phyloP scores from a whole-genome alignment of 2,329 filamentous ascomycete genomes.

The Neonectria coccinea region DNA sequence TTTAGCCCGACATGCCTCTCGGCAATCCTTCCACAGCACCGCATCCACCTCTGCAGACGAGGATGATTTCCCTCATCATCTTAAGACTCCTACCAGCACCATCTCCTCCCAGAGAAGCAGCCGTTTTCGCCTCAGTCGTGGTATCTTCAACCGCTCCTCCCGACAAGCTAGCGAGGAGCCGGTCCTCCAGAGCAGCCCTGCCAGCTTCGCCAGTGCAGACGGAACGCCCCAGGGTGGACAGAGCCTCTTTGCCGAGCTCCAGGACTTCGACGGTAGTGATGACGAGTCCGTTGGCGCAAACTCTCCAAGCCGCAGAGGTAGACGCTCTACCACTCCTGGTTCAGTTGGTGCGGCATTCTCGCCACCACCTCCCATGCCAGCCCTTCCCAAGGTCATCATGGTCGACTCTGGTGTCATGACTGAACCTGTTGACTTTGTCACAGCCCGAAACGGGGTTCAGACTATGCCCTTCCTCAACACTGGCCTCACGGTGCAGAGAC shows the following conservation, averaged over 20 bases:
- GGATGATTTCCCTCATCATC: constrained; percentile 63
- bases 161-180: constrained; percentile 71
- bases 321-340: constrained; percentile 61
- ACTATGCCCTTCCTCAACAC: constrained; percentile 25
- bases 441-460: constrained; percentile 28
- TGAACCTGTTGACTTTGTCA: constrained; percentile 61
- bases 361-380: constrained; percentile 62
- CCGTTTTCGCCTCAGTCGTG: constrained; percentile 77
- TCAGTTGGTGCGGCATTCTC: constrained; percentile 59
- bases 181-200: constrained; percentile 68
- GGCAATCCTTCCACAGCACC: constrained; percentile 83
- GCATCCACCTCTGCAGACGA: constrained; percentile 89
- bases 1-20: constrained; percentile 59
- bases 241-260: constrained; percentile 91
- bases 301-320: constrained; percentile 66
- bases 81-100: constrained; percentile 71
- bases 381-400: constrained; percentile 65
- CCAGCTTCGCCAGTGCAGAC: constrained; percentile 63
- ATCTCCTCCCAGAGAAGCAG: constrained; percentile 73
- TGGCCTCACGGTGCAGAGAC: constrained; percentile 28
- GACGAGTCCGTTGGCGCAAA: constrained; percentile 72
- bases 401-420: constrained; percentile 72
- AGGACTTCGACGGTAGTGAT: constrained; percentile 80
- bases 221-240: constrained; percentile 70
- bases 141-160: constrained; percentile 69